Evolutionary conservation across 768 basidiomycete genomes (phyloP).

Genomic region (Lactifluus piperatus): DNA sequence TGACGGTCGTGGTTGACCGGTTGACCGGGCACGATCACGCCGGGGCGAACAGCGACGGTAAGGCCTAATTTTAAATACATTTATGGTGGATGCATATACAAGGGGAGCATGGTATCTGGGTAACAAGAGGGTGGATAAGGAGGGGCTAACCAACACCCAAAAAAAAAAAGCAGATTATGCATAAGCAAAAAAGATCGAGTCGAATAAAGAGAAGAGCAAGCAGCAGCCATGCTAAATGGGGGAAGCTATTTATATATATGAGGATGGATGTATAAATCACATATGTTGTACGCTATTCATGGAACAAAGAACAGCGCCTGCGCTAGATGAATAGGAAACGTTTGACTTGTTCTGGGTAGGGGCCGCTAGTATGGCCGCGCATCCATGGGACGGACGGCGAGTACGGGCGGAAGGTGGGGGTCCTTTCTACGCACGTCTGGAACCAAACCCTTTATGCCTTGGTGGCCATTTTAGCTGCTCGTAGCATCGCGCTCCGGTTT

Average conservation of each 20-base stretch:
- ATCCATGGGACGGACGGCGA: too few relatives aligned
- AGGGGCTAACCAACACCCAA: not conserved
- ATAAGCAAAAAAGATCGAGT: slow-evolving; percentile 1
- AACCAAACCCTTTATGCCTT: not conserved
- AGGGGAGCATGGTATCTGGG: slow-evolving; percentile 7
- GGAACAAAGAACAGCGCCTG: slow-evolving; percentile 2
- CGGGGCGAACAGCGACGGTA: not conserved
- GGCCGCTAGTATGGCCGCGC: too few relatives aligned
- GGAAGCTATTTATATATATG: not conserved
- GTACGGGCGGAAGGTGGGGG: too few relatives aligned
- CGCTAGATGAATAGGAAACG: slow-evolving; percentile 5
- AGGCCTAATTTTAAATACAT: slow-evolving; percentile 5
- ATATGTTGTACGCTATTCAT: not conserved
- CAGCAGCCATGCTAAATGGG: not conserved
- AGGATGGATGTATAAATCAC: too few relatives aligned
- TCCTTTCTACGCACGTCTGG: too few relatives aligned
- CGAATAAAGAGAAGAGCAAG: not conserved
- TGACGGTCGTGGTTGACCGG: not conserved
- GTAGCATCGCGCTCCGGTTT: slow-evolving; percentile 66
- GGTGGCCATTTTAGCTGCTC: slow-evolving; percentile 57
- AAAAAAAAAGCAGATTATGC: not conserved
- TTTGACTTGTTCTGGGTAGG: not conserved
- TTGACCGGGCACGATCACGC: not conserved
- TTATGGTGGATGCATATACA: slow-evolving; percentile 11
- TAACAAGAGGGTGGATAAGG: not conserved